Percentiles rank a stretch among this genome's conserved stretches.
Evolutionary conservation across 768 basidiomycete genomes (phyloP).

Genomic region (Obba rivulosa): DNA sequence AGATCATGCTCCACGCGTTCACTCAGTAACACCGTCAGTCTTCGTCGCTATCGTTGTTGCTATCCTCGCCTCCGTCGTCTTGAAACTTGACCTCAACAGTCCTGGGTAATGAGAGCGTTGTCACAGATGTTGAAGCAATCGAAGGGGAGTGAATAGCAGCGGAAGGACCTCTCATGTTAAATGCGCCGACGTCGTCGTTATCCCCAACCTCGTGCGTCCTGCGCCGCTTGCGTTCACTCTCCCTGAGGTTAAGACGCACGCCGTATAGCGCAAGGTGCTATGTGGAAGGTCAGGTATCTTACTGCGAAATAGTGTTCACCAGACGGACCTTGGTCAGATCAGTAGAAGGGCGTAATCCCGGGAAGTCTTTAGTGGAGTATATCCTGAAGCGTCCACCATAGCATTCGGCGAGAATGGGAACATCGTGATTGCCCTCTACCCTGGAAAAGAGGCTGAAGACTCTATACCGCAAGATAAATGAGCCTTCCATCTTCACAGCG

Average conservation of each 20-base stretch:
- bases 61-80: too few relatives aligned
- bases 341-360: conserved; percentile 60
- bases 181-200: too few relatives aligned
- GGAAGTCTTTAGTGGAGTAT: conserved; percentile 69
- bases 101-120: too few relatives aligned
- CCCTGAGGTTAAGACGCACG: conserved; percentile 54
- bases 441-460: conserved; percentile 56
- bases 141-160: too few relatives aligned
- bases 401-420: conserved; percentile 55
- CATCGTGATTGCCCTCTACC: conserved; percentile 27
- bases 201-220: conserved; percentile 3
- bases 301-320: not conserved
- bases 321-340: conserved; percentile 58
- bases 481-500: conserved; percentile 65
- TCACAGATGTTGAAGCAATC: too few relatives aligned
- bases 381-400: conserved; percentile 61
- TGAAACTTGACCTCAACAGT: too few relatives aligned
- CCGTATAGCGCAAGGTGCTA: conserved; percentile 53
- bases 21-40: too few relatives aligned
- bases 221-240: conserved; percentile 49
- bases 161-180: too few relatives aligned
- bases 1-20: too few relatives aligned
- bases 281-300: not conserved
- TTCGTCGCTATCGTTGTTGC: too few relatives aligned
- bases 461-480: conserved; percentile 63